phyloP scores from a whole-genome alignment of 2,329 filamentous ascomycete genomes.

The Cucurbitaria berberidis region DNA sequence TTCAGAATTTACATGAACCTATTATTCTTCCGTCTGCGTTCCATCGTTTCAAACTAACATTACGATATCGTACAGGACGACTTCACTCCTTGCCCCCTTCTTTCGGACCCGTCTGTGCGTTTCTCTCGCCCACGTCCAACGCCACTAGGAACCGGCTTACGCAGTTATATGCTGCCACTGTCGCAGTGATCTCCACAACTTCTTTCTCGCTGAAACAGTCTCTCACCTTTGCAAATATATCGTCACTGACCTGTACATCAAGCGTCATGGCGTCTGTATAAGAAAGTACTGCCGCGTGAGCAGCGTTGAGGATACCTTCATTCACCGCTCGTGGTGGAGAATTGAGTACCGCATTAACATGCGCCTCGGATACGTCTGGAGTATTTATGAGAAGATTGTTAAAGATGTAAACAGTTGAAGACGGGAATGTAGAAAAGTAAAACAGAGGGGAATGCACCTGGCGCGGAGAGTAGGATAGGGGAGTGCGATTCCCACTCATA shows the following conservation, averaged over 20 bases:
- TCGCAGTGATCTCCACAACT: constrained; percentile 81
- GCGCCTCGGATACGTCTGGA: constrained; percentile 64
- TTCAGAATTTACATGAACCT: neutral
- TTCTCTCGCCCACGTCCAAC: constrained; percentile 66
- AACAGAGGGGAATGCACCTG: constrained; percentile 3
- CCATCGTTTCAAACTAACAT: too few relatives aligned
- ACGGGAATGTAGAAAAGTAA: neutral
- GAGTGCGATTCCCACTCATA: constrained; percentile 86
- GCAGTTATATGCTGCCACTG: constrained; percentile 81
- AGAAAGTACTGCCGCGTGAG: constrained; percentile 71
- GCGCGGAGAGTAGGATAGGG: constrained; percentile 60
- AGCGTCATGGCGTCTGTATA: constrained; percentile 87
- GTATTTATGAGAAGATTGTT: constrained; percentile 18
- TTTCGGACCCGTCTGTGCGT: constrained; percentile 30
- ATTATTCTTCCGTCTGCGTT: too few relatives aligned
- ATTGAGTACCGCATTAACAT: constrained; percentile 37
- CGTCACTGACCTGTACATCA: constrained; percentile 71
- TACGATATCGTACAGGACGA: too few relatives aligned
- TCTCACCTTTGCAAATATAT: constrained; percentile 69
- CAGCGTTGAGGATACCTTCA: constrained; percentile 55
- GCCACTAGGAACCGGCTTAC: constrained; percentile 85
- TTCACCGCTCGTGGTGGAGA: constrained; percentile 22
- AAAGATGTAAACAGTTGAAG: neutral
- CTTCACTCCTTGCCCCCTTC: constrained; percentile 19
- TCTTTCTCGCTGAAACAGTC: constrained; percentile 70